These are phyloP conservation scores for Tremella mesenterica DNA, from an alignment of 768 basidiomycete species.

Conservation along the genomic window DNA sequence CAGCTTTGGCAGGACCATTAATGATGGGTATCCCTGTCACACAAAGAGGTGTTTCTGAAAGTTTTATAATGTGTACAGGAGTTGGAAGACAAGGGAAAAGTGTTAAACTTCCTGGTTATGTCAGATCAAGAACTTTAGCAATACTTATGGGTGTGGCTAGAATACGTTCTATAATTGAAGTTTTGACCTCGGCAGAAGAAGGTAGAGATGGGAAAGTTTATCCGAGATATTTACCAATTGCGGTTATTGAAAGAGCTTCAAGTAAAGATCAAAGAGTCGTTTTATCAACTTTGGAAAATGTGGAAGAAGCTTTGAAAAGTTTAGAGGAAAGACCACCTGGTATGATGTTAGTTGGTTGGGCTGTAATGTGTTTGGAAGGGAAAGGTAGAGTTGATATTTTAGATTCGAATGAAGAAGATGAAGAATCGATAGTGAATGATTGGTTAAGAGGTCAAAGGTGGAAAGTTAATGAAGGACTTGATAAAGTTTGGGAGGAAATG, in stretches of 20 bases:
- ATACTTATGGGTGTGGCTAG: conserved; percentile 94
- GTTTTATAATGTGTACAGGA: conserved; percentile 82
- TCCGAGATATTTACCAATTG: conserved; percentile 70
- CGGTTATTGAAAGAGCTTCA: conserved; percentile 88
- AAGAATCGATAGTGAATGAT: conserved; percentile 47
- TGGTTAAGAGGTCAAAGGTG: conserved; percentile 62
- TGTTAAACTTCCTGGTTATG: conserved; percentile 79
- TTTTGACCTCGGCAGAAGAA: conserved; percentile 46
- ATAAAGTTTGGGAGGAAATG: conserved; percentile 33
- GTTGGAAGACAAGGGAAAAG: conserved; percentile 78
- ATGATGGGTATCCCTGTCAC: conserved; percentile 90
- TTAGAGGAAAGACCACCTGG: conserved; percentile 85
- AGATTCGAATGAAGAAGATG: conserved; percentile 51
- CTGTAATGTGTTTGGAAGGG: conserved; percentile 66
- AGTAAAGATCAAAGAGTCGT: conserved; percentile 85
- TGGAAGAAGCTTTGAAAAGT: conserved; percentile 62
- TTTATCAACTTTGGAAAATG: conserved; percentile 63
- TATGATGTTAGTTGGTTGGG: conserved; percentile 94
- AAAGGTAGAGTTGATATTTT: conserved; percentile 63
- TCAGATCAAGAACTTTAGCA: conserved; percentile 67
- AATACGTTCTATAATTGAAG: conserved; percentile 60
- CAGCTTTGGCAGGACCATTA: conserved; percentile 78
- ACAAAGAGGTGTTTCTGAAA: conserved; percentile 87
- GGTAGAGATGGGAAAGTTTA: conserved; percentile 54
- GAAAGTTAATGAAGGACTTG: conserved; percentile 60